Evolutionary conservation across 1,284 basidiomycete genomes (phyloP).

Genomic region (Tilletia setariae): DNA sequence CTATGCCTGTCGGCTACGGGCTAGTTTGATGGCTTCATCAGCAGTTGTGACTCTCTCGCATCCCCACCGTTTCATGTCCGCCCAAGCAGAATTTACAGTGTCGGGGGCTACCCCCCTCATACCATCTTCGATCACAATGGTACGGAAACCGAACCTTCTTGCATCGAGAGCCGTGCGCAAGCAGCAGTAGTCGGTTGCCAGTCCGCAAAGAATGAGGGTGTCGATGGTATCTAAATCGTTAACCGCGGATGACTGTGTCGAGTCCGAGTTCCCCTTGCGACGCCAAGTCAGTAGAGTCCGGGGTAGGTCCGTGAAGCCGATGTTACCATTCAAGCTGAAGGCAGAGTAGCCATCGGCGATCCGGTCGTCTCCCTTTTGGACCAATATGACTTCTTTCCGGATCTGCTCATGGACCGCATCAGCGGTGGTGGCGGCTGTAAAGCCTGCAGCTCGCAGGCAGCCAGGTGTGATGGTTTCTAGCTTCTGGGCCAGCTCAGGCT

Average conservation of each 20-base stretch:
- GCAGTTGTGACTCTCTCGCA: slow-evolving; percentile 12
- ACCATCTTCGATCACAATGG: slow-evolving; percentile 51
- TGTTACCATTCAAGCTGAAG: slow-evolving; percentile 36
- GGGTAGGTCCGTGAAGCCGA: slow-evolving; percentile 13
- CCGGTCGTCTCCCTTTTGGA: slow-evolving; percentile 45
- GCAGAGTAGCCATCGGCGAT: slow-evolving; percentile 63
- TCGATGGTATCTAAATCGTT: slow-evolving; percentile 49
- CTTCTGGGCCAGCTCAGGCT: slow-evolving; percentile 54
- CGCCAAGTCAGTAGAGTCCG: slow-evolving; percentile 1
- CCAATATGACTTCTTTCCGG: slow-evolving; percentile 4
- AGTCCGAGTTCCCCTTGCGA: too few relatives aligned
- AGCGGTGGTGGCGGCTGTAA: background rate
- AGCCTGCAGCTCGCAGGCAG: background rate
- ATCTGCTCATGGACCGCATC: background rate
- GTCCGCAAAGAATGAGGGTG: slow-evolving; percentile 61
- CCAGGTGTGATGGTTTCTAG: slow-evolving; percentile 34
- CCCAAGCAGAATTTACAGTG: background rate
- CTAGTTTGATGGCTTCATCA: background rate
- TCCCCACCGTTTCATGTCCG: slow-evolving; percentile 1
- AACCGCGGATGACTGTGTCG: too few relatives aligned
- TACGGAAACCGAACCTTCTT: slow-evolving; percentile 57
- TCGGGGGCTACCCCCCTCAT: slow-evolving; percentile 22
- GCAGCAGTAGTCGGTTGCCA: slow-evolving; percentile 67
- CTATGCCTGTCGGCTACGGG: too few relatives aligned
- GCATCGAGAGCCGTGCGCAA: slow-evolving; percentile 58